Evolutionary conservation across 768 basidiomycete genomes (phyloP), one percentile per base, ranked within the genome.

Genomic region (Serpula lacrymans): DNA sequence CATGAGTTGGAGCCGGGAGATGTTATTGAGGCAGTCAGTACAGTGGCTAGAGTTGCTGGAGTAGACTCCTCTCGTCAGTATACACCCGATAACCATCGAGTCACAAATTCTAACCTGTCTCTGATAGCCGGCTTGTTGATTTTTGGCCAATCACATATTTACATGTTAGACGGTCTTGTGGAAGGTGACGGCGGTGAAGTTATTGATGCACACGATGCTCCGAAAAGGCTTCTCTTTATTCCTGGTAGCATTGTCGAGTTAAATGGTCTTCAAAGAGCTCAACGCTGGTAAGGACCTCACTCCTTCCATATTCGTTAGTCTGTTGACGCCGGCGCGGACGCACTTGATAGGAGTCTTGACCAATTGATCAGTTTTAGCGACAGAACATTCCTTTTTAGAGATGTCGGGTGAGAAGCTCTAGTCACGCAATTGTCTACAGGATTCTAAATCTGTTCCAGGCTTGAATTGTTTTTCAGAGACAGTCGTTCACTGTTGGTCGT

Each of bases 401-500:
- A 95, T 54, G 89, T 95, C 11, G 92, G 82, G 88, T 91, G 55
- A 68, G 88, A 68, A 11, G 32, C 34, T 6, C 26, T 20, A 9
- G 7, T 25, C 13, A 16, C n/a, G 22, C 22, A 4, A 31, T 6
- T n/a, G n/a, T n/a, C n/a, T n/a, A n/a, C 5, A 20, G 33, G 39
- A n/a, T 41, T 36, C 23, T 34, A 25, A 9, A 6, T 11, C 32
- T 26, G 5, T 18, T 17, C 37, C 46, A 93, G 90, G 0, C 69
- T 96, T 12, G 94, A 97, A 58, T 73, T 97, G 8, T 95, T 94
- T 64, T 91, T 96, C 71, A 84, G 81, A 51, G 94, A 97, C 52
- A 91, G 89, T 50, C 80, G 89, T 6, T 93, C 89, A 12, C 67
- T 96, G 32, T 69, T 97, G 16, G 71, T 90, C 22, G 86, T 93